phyloP scores from a whole-genome alignment of 2,329 filamentous ascomycete species.

The Escovopsis sp. region DNA sequence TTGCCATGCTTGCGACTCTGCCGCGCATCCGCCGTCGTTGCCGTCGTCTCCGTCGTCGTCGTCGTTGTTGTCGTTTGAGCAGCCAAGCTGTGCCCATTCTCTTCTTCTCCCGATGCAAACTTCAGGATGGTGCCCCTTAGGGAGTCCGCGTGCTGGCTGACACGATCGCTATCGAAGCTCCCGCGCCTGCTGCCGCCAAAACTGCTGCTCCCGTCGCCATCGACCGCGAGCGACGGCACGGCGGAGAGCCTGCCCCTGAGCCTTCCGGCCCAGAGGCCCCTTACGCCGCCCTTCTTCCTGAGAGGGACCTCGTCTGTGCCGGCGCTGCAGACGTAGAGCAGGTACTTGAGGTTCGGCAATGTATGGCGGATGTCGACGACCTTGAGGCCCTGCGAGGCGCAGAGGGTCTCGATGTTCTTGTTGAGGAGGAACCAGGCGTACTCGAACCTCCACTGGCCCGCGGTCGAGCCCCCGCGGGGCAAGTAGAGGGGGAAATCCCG shows the following conservation, averaged over 20 bases:
- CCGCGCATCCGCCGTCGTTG: too few species aligned
- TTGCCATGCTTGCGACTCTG: background rate
- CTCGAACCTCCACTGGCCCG: slow-evolving; percentile 78
- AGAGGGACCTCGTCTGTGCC: slow-evolving; percentile 50
- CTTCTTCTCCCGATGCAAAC: slow-evolving; percentile 7
- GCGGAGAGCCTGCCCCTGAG: slow-evolving; percentile 21
- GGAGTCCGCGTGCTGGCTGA: slow-evolving; percentile 25
- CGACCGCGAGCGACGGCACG: slow-evolving; percentile 12
- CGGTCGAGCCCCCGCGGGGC: slow-evolving; percentile 41
- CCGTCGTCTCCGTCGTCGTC: background rate
- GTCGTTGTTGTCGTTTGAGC: slow-evolving; percentile 1
- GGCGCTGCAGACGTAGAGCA: slow-evolving; percentile 78
- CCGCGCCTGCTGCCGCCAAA: slow-evolving; percentile 25
- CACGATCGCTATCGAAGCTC: slow-evolving; percentile 27
- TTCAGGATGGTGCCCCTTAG: slow-evolving; percentile 21
- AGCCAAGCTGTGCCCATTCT: slow-evolving; percentile 5
- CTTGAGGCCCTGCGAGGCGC: slow-evolving; percentile 51
- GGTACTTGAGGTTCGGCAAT: slow-evolving; percentile 81
- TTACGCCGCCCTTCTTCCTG: slow-evolving; percentile 44
- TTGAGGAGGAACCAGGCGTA: slow-evolving; percentile 95
- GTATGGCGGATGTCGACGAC: slow-evolving; percentile 86
- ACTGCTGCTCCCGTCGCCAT: slow-evolving; percentile 19
- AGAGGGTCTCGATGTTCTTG: slow-evolving; percentile 71
- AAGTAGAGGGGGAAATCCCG: slow-evolving; percentile 69
- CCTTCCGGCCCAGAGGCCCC: slow-evolving; percentile 39